These are phyloP conservation scores for Mycena sp. DNA, from an alignment of 1,284 basidiomycete species.

Conservation along the genomic window DNA sequence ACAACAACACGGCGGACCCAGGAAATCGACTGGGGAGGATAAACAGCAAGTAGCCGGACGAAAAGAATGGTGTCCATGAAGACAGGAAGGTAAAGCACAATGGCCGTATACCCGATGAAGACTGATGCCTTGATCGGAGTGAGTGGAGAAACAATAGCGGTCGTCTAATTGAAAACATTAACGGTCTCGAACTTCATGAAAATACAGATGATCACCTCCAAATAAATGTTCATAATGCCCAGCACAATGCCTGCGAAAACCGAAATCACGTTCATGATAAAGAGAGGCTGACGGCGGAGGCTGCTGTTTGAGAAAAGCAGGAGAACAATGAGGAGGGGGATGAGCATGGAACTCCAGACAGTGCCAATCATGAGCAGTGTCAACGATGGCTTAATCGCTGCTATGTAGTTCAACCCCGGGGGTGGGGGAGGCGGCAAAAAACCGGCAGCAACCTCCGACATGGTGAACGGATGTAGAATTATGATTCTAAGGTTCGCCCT, in stretches of 20 bases:
- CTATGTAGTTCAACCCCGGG: conserved; percentile 37
- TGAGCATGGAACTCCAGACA: conserved; percentile 39
- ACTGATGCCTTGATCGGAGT: conserved; percentile 26
- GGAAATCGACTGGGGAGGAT: conserved; percentile 37
- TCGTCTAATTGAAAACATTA: not conserved
- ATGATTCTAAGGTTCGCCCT: too few relatives aligned
- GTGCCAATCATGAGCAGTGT: conserved; percentile 42
- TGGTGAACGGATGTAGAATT: too few relatives aligned
- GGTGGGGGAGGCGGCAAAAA: conserved; percentile 27
- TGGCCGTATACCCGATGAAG: conserved; percentile 28
- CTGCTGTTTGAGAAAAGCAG: conserved; percentile 40
- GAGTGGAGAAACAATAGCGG: conserved; percentile 32
- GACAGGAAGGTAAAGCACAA: conserved; percentile 37
- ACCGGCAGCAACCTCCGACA: too few relatives aligned
- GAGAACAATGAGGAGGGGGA: conserved; percentile 42
- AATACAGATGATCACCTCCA: conserved; percentile 21
- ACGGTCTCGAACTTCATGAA: not conserved
- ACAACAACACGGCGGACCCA: conserved; percentile 30
- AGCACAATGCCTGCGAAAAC: conserved; percentile 39
- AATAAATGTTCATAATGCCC: conserved; percentile 35
- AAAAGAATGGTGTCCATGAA: conserved; percentile 45
- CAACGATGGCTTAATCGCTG: conserved; percentile 37
- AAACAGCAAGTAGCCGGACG: conserved; percentile 44
- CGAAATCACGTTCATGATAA: conserved; percentile 43
- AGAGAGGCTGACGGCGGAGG: conserved; percentile 40